Evolutionary conservation across 306 rosid species (phyloP).

Genomic region (Cicer cuneatum): DNA sequence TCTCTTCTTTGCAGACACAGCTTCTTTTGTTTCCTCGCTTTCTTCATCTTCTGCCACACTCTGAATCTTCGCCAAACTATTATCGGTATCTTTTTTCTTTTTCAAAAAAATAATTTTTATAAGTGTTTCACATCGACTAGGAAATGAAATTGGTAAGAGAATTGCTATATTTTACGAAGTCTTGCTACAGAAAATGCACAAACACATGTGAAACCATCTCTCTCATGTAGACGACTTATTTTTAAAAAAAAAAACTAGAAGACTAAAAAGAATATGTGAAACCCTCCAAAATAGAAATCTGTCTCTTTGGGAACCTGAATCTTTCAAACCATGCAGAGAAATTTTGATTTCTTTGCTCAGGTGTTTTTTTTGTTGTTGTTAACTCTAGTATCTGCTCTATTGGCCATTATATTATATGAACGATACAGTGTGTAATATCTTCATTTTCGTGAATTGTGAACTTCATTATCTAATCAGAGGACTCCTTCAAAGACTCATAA

Average conservation of each 20-base stretch:
- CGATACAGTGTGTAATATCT: not conserved
- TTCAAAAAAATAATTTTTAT: not conserved
- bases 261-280: not conserved
- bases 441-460: not conserved
- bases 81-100: slow-evolving; percentile 60
- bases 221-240: not conserved
- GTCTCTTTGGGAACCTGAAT: not conserved
- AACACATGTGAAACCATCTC: not conserved
- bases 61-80: slow-evolving; percentile 44
- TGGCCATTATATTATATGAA: not conserved
- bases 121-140: not conserved
- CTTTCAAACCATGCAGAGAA: not conserved
- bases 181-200: not conserved
- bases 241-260: not conserved
- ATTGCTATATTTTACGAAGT: not conserved
- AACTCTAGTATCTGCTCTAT: not conserved
- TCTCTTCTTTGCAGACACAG: slow-evolving; percentile 64
- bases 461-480: not conserved
- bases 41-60: slow-evolving; percentile 47
- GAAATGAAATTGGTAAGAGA: not conserved
- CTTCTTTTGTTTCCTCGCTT: slow-evolving; percentile 47
- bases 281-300: not conserved
- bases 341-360: not conserved
- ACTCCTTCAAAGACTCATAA: not conserved
- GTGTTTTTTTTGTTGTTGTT: not conserved